These are phyloP conservation scores for Holtermanniella nyarrowii DNA, from an alignment of 768 basidiomycete genomes.

Conservation along the genomic window DNA sequence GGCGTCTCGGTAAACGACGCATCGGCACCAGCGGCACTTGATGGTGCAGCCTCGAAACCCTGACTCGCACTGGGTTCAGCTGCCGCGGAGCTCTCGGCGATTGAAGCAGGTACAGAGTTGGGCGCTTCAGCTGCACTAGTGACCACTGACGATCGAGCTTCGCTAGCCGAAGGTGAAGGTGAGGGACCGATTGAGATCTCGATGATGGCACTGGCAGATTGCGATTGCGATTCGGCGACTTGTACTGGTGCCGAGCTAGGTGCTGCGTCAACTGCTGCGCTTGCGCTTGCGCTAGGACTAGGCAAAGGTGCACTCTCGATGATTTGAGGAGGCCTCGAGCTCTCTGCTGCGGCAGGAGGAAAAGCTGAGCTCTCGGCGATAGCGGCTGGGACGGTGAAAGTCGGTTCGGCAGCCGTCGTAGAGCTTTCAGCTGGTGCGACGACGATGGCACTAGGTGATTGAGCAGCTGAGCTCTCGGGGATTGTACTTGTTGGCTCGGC, in stretches of 20 bases:
- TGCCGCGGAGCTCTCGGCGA: background rate
- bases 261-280: background rate
- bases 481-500: background rate
- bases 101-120: background rate
- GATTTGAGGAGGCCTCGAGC: no score
- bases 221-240: background rate
- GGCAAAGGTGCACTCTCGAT: background rate
- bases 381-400: no score
- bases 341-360: no score
- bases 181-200: no score
- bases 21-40: background rate
- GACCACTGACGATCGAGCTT: no score
- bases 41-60: no score
- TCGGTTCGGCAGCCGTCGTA: no score
- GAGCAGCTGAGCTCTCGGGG: background rate
- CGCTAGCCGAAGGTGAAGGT: no score
- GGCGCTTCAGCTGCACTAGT: background rate
- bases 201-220: background rate
- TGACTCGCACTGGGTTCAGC: background rate
- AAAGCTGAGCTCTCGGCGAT: no score
- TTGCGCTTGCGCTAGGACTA: background rate
- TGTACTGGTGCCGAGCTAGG: background rate
- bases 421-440: background rate
- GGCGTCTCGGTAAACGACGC: background rate
- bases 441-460: no score